Base-by-base conservation (phyloP, 2,329 filamentous ascomycete genomes). In the Neofusicoccum sp. region DNA sequence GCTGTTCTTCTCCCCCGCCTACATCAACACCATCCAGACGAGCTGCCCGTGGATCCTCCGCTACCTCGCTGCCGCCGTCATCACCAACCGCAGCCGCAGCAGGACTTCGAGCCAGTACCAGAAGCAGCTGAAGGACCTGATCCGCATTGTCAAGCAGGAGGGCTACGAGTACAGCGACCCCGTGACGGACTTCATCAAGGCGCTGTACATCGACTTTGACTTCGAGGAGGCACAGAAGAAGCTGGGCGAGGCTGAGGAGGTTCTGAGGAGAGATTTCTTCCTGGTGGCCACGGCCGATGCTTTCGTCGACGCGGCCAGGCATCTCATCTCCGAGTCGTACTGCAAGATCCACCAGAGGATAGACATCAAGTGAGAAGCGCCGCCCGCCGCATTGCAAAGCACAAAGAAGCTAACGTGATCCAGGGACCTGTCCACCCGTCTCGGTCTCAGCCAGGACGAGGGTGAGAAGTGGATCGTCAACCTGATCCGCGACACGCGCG, bases 381-480 rank as follows among this genome's bases (percentile, higher is more conserved):
- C 12, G 4, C 4, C 6, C 6, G 4, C 7, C n/a, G 34, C 4
- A 28, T 1, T 9, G 20, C n/a, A 5, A 28, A 14, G 33, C 28
- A 28, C 8, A 40, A 24, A 45, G 16, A 14, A 31, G 28, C 57
- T 60, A 43, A 60, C 36, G 6, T 40, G 43, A 28, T 43, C 7
- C 64, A 87, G 85, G 78, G 95, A 98, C 70, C 86, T 99, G 62
- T 96, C 92, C 66, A 89, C 87, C 65, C 90, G 95, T 75, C 87
- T 99, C 63, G 95, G 93, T 66, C 84, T 99, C 66, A 91, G 89
- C 74, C 88, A 93, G 70, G 91, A 96, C 73, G 95, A 98, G 73
- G 95, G 95, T 71, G 95, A 99, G 86, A 99, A 99, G 84, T 99
- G 95, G 95, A 99, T 99, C 72, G 95, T 99, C 70, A 99, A 99